phyloP scores from a whole-genome alignment of 331 rosid genomes.

The Ulmus americana region DNA sequence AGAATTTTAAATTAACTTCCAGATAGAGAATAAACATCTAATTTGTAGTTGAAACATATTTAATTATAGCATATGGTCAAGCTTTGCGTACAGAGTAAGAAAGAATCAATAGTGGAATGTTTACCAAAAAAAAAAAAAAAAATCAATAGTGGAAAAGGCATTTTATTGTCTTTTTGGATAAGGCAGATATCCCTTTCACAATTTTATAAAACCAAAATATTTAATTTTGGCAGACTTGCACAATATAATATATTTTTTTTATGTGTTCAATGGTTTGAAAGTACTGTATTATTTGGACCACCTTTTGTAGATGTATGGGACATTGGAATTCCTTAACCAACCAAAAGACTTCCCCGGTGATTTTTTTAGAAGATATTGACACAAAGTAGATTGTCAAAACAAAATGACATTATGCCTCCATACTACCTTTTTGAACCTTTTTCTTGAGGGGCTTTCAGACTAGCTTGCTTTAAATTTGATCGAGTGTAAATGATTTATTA shows the following conservation, averaged over 20 bases:
- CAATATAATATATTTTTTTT: background rate
- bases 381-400: slow-evolving; percentile 10
- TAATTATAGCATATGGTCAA: background rate
- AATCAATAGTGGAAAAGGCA: background rate
- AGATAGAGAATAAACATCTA: background rate
- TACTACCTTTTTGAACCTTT: slow-evolving; percentile 1
- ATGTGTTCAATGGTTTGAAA: slow-evolving; percentile 2
- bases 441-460: slow-evolving; percentile 4
- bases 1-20: background rate
- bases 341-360: background rate
- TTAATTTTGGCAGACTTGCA: slow-evolving; percentile 1
- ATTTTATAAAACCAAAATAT: background rate
- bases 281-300: slow-evolving; percentile 4
- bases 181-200: slow-evolving; percentile 15
- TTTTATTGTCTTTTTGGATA: slow-evolving; percentile 5
- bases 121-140: too few relatives aligned
- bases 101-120: background rate
- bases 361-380: slow-evolving; percentile 10
- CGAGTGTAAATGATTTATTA: background rate
- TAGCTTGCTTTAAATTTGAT: slow-evolving; percentile 17
- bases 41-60: background rate
- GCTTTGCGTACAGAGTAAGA: background rate
- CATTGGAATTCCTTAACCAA: slow-evolving; percentile 12
- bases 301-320: background rate
- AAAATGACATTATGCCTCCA: background rate